Percentiles rank a stretch among this genome's conserved stretches.
phyloP scores from a whole-genome alignment of 352 stramenopile species.

The Pythium phragmitis region DNA sequence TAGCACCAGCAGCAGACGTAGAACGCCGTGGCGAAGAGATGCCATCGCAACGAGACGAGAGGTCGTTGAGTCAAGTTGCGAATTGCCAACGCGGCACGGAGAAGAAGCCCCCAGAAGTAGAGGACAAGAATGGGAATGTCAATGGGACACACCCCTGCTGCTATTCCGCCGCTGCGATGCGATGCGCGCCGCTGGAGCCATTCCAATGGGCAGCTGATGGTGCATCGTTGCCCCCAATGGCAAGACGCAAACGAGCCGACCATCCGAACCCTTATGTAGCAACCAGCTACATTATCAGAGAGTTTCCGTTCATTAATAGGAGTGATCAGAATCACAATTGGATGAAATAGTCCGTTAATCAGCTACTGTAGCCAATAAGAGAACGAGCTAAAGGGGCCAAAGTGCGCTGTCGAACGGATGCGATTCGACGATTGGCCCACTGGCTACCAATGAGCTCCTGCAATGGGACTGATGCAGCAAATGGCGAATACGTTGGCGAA shows the following conservation, averaged over 20 bases:
- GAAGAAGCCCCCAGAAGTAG: background rate
- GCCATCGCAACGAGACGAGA: background rate
- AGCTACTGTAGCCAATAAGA: slow-evolving; percentile 8
- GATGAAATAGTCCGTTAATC: slow-evolving; percentile 1
- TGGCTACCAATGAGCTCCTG: slow-evolving; percentile 16
- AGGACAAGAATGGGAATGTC: background rate
- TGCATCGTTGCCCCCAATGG: slow-evolving; percentile 20
- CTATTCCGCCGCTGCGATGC: slow-evolving; percentile 22
- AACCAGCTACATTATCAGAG: background rate
- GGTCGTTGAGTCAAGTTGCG: background rate
- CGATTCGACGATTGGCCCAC: slow-evolving; percentile 16
- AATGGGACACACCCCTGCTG: background rate
- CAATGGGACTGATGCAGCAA: slow-evolving; percentile 26
- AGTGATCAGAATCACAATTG: background rate
- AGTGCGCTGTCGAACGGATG: slow-evolving; percentile 23
- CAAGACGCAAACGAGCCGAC: slow-evolving; percentile 20
- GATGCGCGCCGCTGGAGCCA: background rate
- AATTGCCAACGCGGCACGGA: background rate
- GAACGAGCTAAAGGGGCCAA: background rate
- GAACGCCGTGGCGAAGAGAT: background rate
- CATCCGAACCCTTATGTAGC: slow-evolving; percentile 10
- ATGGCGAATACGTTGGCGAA: slow-evolving; percentile 12
- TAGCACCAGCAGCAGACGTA: background rate
- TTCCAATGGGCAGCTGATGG: slow-evolving; percentile 3
- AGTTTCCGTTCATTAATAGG: background rate